A percentile compares a stretch with the other conserved stretches of the same genome.
Conservation (phyloP, 345 rosid genomes). For the Salix dunnii region DNA sequence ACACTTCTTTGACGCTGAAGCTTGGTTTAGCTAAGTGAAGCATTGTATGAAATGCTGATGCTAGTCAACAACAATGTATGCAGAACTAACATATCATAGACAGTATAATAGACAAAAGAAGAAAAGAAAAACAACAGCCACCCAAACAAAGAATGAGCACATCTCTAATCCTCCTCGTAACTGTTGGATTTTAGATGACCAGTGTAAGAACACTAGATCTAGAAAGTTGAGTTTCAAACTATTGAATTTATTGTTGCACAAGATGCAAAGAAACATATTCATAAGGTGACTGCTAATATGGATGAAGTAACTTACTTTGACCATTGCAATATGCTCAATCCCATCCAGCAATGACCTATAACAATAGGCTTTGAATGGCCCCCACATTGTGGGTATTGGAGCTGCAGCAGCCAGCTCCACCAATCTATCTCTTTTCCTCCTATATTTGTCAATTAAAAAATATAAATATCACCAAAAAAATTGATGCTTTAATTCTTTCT, state of each 20-base stretch:
- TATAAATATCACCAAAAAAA: neutral
- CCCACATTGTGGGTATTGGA: conserved; percentile 34
- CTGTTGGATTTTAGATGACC: neutral
- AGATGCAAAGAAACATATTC: neutral
- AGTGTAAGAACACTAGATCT: neutral
- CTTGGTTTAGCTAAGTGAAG: neutral
- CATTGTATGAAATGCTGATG: neutral
- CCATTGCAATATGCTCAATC: conserved; percentile 36
- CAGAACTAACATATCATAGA: neutral
- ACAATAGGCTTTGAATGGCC: conserved; percentile 32
- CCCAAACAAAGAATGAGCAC: neutral
- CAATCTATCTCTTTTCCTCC: conserved; percentile 28
- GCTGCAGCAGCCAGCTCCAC: conserved; percentile 30
- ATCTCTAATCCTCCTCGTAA: neutral
- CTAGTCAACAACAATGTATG: neutral
- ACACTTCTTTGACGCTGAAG: neutral
- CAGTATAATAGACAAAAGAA: neutral
- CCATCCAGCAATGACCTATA: conserved; percentile 29
- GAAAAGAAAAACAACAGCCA: neutral
- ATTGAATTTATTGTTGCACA: neutral
- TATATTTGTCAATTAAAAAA: conserved; percentile 14
- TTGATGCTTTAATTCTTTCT: neutral
- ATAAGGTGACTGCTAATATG: neutral
- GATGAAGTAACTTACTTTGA: conserved; percentile 22
- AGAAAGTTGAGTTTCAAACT: neutral